These are phyloP conservation scores for Pseudomicrostroma phylloplanum DNA, from an alignment of 1,284 basidiomycete species.

Conservation along the genomic window DNA sequence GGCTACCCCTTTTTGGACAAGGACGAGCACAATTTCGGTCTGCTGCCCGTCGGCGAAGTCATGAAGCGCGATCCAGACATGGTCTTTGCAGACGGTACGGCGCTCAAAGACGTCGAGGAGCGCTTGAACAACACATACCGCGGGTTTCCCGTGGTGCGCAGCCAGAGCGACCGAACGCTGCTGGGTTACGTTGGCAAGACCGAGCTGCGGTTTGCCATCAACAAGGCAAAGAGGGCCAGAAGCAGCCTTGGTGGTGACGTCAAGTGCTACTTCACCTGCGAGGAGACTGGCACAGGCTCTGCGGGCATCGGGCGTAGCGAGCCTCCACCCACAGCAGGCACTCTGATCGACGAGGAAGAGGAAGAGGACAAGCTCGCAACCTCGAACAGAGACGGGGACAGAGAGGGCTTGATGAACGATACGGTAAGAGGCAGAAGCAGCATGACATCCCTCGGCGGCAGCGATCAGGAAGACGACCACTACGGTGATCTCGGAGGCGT, in stretches of 20 bases:
- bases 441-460: conserved; percentile 10
- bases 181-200: conserved; percentile 82
- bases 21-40: conserved; percentile 74
- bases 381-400: conserved; percentile 9
- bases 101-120: conserved; percentile 63
- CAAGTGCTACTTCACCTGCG: conserved; percentile 33
- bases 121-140: conserved; percentile 59
- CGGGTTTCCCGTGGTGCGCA: conserved; percentile 80
- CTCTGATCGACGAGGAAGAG: neutral
- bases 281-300: neutral
- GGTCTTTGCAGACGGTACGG: conserved; percentile 69
- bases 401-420: conserved; percentile 16
- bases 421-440: conserved; percentile 5
- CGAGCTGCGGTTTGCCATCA: conserved; percentile 78
- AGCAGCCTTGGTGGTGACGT: conserved; percentile 23
- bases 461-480: conserved; percentile 14
- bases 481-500: conserved; percentile 11
- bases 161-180: conserved; percentile 58
- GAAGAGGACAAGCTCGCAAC: neutral
- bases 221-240: conserved; percentile 53
- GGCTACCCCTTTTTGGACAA: conserved; percentile 88
- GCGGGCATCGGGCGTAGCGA: too few species aligned
- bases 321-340: neutral
- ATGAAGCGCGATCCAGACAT: conserved; percentile 76
- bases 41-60: conserved; percentile 72